These are phyloP conservation scores for Candida frijolesensis DNA, from an alignment of 1,139 yeast genomes.

Conservation along the genomic window DNA sequence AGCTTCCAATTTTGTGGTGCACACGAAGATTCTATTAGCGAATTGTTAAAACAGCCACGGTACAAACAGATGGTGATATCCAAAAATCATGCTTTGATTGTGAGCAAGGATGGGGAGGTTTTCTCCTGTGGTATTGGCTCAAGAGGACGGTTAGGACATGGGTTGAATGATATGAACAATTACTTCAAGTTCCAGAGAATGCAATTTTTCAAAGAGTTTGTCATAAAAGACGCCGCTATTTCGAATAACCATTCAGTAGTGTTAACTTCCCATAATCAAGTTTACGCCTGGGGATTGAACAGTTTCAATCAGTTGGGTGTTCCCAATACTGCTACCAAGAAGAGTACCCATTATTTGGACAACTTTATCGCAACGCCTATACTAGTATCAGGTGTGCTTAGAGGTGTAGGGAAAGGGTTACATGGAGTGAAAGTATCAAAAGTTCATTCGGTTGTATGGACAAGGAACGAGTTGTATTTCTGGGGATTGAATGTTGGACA, in stretches of 20 bases:
- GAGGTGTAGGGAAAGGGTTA: conserved; percentile 25
- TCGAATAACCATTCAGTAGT: conserved; percentile 70
- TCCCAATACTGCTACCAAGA: conserved; percentile 28
- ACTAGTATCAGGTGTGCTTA: conserved; percentile 52
- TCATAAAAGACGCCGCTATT: conserved; percentile 47
- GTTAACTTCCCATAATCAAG: conserved; percentile 50
- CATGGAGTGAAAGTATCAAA: conserved; percentile 69
- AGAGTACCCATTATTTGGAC: conserved; percentile 30
- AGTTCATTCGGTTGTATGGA: conserved; percentile 68
- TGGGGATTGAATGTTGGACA: conserved; percentile 93
- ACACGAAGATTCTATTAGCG: conserved; percentile 13
- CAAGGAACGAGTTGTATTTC: conserved; percentile 52
- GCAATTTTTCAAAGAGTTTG: conserved; percentile 21
- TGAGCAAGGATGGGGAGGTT: conserved; percentile 58
- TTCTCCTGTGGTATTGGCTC: conserved; percentile 70
- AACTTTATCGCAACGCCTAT: conserved; percentile 50
- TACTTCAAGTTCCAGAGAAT: conserved; percentile 41
- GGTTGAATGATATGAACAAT: conserved; percentile 36
- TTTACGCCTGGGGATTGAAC: conserved; percentile 83
- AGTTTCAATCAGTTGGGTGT: conserved; percentile 67
- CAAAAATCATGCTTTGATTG: conserved; percentile 64
- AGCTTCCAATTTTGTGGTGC: conserved; percentile 19
- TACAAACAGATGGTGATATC: conserved; percentile 53
- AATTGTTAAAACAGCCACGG: conserved; percentile 37
- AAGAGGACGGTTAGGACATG: conserved; percentile 71